A percentile compares a stretch with the other conserved stretches of the same genome.
Evolutionary conservation across 2,329 filamentous ascomycete genomes (phyloP).

Genomic region (Fusarium secorum): DNA sequence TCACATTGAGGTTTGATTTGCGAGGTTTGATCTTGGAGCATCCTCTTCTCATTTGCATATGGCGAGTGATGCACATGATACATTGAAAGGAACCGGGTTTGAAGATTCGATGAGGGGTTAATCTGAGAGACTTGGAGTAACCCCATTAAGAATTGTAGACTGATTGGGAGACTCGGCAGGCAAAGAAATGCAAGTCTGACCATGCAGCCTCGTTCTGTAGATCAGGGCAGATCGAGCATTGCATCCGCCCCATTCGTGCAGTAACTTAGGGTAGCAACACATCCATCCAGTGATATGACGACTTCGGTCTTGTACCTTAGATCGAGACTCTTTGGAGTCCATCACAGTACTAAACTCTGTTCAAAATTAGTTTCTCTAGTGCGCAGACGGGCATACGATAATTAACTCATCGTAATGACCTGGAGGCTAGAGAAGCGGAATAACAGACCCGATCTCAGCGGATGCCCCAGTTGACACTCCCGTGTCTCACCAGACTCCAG

Average conservation of each 20-base stretch:
- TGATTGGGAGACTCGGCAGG: constrained; percentile 7
- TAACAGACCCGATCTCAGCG: constrained; percentile 31
- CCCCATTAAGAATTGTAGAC: neutral
- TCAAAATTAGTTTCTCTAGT: neutral
- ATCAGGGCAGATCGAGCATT: constrained; percentile 27
- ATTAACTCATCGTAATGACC: neutral
- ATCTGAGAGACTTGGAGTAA: neutral
- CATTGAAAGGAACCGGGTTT: neutral
- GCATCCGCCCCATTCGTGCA: constrained; percentile 20
- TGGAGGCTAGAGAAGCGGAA: neutral
- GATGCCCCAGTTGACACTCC: constrained; percentile 43
- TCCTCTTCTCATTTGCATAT: constrained; percentile 10
- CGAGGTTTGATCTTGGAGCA: neutral
- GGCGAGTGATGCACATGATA: constrained; percentile 13
- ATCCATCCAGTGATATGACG: neutral
- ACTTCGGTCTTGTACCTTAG: neutral
- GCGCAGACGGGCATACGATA: neutral
- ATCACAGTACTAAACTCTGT: neutral
- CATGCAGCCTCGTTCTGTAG: constrained; percentile 26
- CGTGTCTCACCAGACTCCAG: constrained; percentile 41
- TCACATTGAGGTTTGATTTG: constrained; percentile 14
- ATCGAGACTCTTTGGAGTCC: neutral
- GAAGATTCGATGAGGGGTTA: neutral
- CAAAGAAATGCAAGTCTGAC: constrained; percentile 22
- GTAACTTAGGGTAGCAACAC: neutral